These are phyloP conservation scores for Nicotiana tomentosiformis DNA, from an alignment of 257 asterid species.

Conservation along the genomic window DNA sequence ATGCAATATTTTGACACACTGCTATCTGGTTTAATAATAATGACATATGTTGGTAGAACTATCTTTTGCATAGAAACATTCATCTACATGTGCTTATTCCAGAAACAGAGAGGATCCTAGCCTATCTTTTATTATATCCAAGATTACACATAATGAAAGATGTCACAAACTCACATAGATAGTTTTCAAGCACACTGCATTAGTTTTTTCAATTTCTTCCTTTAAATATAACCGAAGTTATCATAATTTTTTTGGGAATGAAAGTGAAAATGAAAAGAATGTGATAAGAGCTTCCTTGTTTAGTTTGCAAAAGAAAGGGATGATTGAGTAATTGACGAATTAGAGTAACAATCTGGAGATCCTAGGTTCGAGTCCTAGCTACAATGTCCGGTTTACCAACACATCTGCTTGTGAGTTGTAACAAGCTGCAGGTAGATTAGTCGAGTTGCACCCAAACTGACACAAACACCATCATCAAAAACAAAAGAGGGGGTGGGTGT, in stretches of 20 bases:
- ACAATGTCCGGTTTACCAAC: too few relatives aligned
- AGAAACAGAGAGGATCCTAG: background rate
- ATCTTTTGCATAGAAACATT: background rate
- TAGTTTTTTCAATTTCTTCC: background rate
- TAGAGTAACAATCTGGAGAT: background rate
- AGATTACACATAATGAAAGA: background rate
- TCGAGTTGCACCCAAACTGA: background rate
- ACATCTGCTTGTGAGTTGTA: background rate
- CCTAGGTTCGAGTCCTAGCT: background rate
- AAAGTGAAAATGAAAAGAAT: background rate
- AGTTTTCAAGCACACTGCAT: background rate
- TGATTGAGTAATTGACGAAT: background rate
- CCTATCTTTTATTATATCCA: background rate
- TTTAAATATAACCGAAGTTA: background rate
- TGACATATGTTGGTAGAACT: too few relatives aligned
- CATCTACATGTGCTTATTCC: background rate
- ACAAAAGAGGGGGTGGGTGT: background rate
- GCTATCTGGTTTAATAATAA: too few relatives aligned
- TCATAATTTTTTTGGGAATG: background rate
- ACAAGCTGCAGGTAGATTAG: background rate
- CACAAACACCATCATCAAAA: background rate
- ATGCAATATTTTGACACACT: too few relatives aligned
- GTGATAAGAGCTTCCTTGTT: background rate
- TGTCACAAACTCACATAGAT: too few relatives aligned
- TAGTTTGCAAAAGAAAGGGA: background rate